phyloP scores from a whole-genome alignment of 1,284 basidiomycete species.

The Rhodotorula sp. region DNA sequence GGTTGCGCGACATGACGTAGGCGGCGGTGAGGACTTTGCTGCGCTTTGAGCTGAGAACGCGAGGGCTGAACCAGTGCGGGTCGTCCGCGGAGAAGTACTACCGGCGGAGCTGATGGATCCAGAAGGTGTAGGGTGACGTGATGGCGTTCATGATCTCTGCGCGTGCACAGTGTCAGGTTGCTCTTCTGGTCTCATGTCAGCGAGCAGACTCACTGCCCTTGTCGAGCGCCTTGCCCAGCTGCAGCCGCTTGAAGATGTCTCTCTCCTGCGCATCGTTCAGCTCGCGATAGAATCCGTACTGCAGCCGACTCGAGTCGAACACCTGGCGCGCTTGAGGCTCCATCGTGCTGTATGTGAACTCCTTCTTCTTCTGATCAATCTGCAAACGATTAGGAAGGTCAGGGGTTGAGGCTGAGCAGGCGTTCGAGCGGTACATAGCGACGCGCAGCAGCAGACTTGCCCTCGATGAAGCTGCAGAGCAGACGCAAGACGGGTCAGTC shows the following conservation, averaged over 20 bases:
- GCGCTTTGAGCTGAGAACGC: not conserved
- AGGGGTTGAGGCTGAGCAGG: not conserved
- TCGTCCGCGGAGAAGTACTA: not conserved
- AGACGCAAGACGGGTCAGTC: no score
- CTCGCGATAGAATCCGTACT: slow-evolving; percentile 20
- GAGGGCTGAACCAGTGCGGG: not conserved
- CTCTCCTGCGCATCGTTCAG: slow-evolving; percentile 11
- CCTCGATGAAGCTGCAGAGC: slow-evolving; percentile 11
- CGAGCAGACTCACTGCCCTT: slow-evolving; percentile 1
- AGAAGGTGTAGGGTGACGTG: not conserved
- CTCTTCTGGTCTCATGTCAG: no score
- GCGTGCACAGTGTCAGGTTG: not conserved
- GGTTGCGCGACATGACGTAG: slow-evolving; percentile 4
- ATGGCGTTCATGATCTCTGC: not conserved
- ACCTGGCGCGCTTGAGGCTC: not conserved
- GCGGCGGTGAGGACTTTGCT: not conserved
- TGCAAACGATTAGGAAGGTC: not conserved
- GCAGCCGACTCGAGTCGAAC: slow-evolving; percentile 9
- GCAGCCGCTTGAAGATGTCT: slow-evolving; percentile 19
- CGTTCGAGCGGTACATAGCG: no score
- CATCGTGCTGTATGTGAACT: not conserved
- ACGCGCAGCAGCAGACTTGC: not conserved
- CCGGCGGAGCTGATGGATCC: not conserved
- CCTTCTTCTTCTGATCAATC: not conserved
- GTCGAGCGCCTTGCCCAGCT: slow-evolving; percentile 13